phyloP scores from a whole-genome alignment of 2,329 filamentous ascomycete species.

The Xylariales sp. region DNA sequence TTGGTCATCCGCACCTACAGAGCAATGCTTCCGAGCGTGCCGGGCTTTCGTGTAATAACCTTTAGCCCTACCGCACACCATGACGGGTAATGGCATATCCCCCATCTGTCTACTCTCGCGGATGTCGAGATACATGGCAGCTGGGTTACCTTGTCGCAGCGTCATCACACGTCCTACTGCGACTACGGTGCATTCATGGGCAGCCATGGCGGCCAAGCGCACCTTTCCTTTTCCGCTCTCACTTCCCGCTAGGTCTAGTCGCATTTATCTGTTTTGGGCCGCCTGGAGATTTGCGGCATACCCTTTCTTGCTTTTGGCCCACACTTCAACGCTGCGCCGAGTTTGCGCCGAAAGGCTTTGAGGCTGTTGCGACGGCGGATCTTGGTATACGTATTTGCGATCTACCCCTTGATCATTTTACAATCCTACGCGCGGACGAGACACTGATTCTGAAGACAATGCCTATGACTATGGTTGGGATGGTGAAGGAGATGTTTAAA shows the following conservation, averaged over 20 bases:
- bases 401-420: too few species aligned
- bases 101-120: not conserved
- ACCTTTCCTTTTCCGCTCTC: constrained; percentile 4
- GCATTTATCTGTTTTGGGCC: not conserved
- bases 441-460: too few species aligned
- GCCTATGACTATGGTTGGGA: too few species aligned
- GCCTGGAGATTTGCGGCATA: not conserved
- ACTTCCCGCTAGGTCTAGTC: not conserved
- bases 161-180: constrained; percentile 4
- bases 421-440: too few species aligned
- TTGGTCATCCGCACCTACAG: too few species aligned
- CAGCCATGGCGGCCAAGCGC: too few species aligned
- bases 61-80: not conserved
- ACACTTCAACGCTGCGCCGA: constrained; percentile 3
- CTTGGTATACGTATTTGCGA: too few species aligned
- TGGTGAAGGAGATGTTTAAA: too few species aligned
- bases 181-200: not conserved
- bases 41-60: not conserved
- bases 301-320: not conserved
- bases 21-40: not conserved
- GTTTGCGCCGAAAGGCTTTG: constrained; percentile 8
- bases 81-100: not conserved
- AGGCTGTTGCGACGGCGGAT: too few species aligned
- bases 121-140: too few species aligned
- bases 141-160: not conserved